Base-by-base conservation (phyloP, 495 filamentous ascomycete genomes). In the Aspergillus kassunensis region DNA sequence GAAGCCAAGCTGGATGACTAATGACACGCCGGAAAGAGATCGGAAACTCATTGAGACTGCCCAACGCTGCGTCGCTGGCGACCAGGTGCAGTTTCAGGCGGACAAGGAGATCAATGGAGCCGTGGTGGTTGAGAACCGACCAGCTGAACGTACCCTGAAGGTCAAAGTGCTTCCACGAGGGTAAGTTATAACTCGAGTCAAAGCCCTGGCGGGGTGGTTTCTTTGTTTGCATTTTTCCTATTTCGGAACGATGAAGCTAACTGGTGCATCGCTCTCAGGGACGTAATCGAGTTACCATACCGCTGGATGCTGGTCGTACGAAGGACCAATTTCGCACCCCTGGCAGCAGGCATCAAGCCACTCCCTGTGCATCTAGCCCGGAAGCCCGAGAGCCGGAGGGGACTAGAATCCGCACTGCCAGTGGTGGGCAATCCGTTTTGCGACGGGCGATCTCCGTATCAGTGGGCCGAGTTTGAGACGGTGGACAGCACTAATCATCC, bases 21-120 rank as follows among this genome's bases (percentile, higher is more conserved):
- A 70, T 11, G 69, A 91, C 27, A 90, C 85, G n/a, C 80, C 85
- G 53, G 78, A 83, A 20, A 71, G 84, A 53, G 83, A 95, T 43
- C 77, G 80, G 36, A 68, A 70, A 45, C 59, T 76, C 25, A 66
- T 71, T 27, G 78, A 84, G 51, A 84, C 83, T 37, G 91, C 87
- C 1, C 71, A 70, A 34, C 82, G 80, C 18, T 70, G 96, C 51
- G 78, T 85, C 54, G 72, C 80, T 58, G 83, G 87, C 44, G 87
- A 95, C 57, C 78, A 91, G 47, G 86, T 93, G 45, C 93, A 99
- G 66, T 81, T 91, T 63, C 93, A 97, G 67, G 91, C 84, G 50
- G 80, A 86, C 65, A 85, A 83, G 51, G 91, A 97, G 30, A 92
- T 96, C 46, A 96, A 92, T 71, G 95, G 88, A 12, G 95, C 91